A percentile compares a stretch with the other conserved stretches of the same genome.
Conservation (phyloP, 1,139 yeast species). For the Pichia sp. region DNA sequence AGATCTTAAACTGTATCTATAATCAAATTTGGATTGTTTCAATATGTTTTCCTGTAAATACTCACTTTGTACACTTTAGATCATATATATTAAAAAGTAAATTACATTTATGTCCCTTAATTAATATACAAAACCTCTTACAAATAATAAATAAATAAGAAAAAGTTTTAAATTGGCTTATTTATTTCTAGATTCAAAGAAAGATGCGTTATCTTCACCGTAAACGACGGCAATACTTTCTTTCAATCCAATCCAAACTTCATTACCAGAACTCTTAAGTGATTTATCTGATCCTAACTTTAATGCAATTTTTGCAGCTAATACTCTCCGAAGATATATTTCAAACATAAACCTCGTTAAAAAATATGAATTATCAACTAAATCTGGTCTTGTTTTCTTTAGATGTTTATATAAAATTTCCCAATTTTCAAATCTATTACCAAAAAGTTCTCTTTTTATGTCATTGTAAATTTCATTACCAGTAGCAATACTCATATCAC, state of each 20-base stretch:
- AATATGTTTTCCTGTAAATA: too few species aligned
- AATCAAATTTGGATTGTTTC: neutral
- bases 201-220: conserved; percentile 21
- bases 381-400: conserved; percentile 14
- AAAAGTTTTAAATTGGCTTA: neutral
- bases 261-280: conserved; percentile 14
- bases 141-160: too few species aligned
- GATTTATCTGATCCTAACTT: conserved; percentile 21
- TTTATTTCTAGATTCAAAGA: conserved; percentile 21
- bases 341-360: conserved; percentile 24
- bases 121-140: neutral
- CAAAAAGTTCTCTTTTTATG: conserved; percentile 17
- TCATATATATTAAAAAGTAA: too few species aligned
- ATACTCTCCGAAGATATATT: conserved; percentile 25
- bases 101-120: too few species aligned
- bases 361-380: conserved; percentile 23
- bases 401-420: conserved; percentile 12
- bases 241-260: conserved; percentile 14
- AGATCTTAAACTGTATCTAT: conserved; percentile 12
- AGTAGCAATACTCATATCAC: conserved; percentile 25
- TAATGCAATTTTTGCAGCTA: conserved; percentile 24
- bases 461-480: conserved; percentile 21
- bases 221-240: conserved; percentile 17
- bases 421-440: conserved; percentile 16
- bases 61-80: too few species aligned